Evolutionary conservation across 1,139 yeast species (phyloP).

Genomic region (Geotrichum citri-aurantii): DNA sequence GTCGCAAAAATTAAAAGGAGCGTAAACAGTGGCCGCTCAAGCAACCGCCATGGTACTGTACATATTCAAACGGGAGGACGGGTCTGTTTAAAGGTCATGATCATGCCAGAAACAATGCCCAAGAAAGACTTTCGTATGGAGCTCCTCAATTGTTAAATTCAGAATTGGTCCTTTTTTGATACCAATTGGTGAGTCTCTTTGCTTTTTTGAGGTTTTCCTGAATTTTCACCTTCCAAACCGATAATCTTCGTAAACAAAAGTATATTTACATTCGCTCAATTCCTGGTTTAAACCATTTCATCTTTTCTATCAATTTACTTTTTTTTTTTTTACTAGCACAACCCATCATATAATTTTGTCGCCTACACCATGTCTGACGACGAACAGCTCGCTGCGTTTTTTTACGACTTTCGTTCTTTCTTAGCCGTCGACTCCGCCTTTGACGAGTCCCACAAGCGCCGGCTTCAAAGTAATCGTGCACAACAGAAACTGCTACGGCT

Average conservation of each 20-base stretch:
- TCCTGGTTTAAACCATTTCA: not conserved
- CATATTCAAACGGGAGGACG: not conserved
- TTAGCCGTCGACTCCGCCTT: slow-evolving; percentile 17
- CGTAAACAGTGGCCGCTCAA: not conserved
- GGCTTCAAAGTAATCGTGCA: slow-evolving; percentile 49
- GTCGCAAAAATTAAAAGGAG: not conserved
- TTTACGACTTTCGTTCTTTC: slow-evolving; percentile 14
- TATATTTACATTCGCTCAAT: not conserved
- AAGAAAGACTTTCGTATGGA: not conserved
- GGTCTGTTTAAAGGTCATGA: not conserved
- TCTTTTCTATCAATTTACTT: not conserved
- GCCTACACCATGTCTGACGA: not conserved
- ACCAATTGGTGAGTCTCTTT: not conserved
- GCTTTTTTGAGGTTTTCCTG: not conserved
- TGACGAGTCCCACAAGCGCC: slow-evolving; percentile 13
- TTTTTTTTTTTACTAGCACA: not conserved
- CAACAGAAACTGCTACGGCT: slow-evolving; percentile 78
- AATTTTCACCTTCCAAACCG: not conserved
- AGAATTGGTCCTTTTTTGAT: not conserved
- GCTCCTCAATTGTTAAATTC: not conserved
- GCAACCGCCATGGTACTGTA: not conserved
- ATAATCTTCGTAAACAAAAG: not conserved
- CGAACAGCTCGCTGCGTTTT: slow-evolving; percentile 1
- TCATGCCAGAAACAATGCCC: not conserved
- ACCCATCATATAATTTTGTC: not conserved